Evolutionary conservation across 2,329 filamentous ascomycete genomes (phyloP).

Genomic region (Xylariomycetidae sp.): DNA sequence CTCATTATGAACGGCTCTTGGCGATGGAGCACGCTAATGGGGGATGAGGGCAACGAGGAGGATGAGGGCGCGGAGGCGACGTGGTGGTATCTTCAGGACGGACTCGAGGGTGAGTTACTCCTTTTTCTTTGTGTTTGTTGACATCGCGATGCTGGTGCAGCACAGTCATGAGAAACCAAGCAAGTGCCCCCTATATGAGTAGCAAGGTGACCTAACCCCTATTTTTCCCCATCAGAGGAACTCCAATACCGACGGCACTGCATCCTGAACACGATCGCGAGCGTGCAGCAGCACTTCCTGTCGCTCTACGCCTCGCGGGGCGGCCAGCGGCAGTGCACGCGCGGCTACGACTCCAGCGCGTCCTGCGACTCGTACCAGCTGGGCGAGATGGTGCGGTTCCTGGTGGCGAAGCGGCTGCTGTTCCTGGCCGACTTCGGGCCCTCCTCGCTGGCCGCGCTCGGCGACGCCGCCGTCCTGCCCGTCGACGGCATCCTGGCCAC

Average conservation of each 20-base stretch:
- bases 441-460: slow-evolving; percentile 36
- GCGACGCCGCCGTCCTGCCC: slow-evolving; percentile 51
- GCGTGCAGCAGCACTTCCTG: slow-evolving; percentile 63
- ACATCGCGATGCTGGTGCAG: no score
- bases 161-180: no score
- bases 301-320: slow-evolving; percentile 60
- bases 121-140: slow-evolving; percentile 1
- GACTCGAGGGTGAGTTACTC: slow-evolving; percentile 52
- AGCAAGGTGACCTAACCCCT: no score
- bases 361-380: slow-evolving; percentile 75
- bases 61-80: slow-evolving; percentile 27
- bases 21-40: slow-evolving; percentile 47
- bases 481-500: slow-evolving; percentile 53
- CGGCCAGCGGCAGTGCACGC: slow-evolving; percentile 55
- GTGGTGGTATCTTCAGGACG: slow-evolving; percentile 69
- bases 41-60: slow-evolving; percentile 23
- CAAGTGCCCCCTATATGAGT: no score
- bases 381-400: slow-evolving; percentile 70
- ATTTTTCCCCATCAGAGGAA: slow-evolving; percentile 43
- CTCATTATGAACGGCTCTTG: slow-evolving; percentile 60
- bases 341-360: slow-evolving; percentile 66
- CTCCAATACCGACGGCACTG: slow-evolving; percentile 59
- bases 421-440: slow-evolving; percentile 52
- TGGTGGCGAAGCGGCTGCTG: slow-evolving; percentile 55
- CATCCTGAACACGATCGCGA: slow-evolving; percentile 63